These are phyloP conservation scores for Cytospora schulzeri DNA, from an alignment of 2,329 filamentous ascomycete species.

Conservation along the genomic window DNA sequence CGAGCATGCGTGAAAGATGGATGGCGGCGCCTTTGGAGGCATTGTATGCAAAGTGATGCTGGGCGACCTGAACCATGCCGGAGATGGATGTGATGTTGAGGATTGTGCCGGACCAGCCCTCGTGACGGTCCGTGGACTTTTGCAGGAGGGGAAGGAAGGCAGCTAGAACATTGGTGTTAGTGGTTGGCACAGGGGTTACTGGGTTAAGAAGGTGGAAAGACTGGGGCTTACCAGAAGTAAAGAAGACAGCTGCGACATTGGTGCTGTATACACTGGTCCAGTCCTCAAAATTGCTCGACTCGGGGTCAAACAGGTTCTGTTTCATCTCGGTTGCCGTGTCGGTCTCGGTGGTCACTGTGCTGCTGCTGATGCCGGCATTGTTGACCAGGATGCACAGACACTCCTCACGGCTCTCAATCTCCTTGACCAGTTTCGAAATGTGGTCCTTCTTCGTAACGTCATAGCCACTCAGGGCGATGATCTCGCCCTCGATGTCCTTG, in stretches of 20 bases:
- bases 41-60: slow-evolving; percentile 69
- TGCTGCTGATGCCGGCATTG: slow-evolving; percentile 66
- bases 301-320: slow-evolving; percentile 67
- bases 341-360: slow-evolving; percentile 55
- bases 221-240: slow-evolving; percentile 41
- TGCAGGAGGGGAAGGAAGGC: slow-evolving; percentile 65
- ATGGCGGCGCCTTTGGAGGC: slow-evolving; percentile 65
- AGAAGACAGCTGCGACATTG: slow-evolving; percentile 73
- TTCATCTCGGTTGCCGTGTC: slow-evolving; percentile 54
- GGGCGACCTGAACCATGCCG: slow-evolving; percentile 61
- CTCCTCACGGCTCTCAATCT: slow-evolving; percentile 56
- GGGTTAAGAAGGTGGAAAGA: neutral
- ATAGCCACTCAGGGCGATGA: slow-evolving; percentile 57
- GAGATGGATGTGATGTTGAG: slow-evolving; percentile 72
- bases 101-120: slow-evolving; percentile 58
- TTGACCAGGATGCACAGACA: slow-evolving; percentile 68
- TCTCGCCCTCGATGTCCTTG: slow-evolving; percentile 54
- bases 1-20: slow-evolving; percentile 66
- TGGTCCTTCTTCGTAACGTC: slow-evolving; percentile 66
- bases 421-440: slow-evolving; percentile 57
- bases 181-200: neutral
- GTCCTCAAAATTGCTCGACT: slow-evolving; percentile 60
- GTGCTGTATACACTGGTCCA: slow-evolving; percentile 75
- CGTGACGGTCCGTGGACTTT: slow-evolving; percentile 45
- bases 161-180: slow-evolving; percentile 44